phyloP scores from a whole-genome alignment of 1,139 yeast genomes.

The Pneumocystis oryctolagi region DNA sequence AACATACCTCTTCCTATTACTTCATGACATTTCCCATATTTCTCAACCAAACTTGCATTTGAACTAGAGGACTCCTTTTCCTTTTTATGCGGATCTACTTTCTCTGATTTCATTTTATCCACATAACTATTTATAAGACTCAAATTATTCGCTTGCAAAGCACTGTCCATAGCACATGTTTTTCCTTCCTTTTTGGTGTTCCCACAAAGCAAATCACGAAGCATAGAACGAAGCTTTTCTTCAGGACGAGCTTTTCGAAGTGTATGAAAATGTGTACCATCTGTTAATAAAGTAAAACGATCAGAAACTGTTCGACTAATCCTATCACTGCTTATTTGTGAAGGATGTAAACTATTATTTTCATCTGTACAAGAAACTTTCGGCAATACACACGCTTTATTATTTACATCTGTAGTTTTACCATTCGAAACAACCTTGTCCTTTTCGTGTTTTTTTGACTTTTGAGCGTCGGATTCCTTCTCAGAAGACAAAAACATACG shows the following conservation, averaged over 20 bases:
- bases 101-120: conserved; percentile 39
- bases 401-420: neutral
- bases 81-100: conserved; percentile 26
- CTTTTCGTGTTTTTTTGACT: neutral
- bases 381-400: neutral
- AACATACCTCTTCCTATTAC: conserved; percentile 49
- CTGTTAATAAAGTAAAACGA: conserved; percentile 41
- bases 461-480: neutral
- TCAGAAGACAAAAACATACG: conserved; percentile 12
- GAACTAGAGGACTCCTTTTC: conserved; percentile 19
- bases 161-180: conserved; percentile 25
- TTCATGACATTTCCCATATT: conserved; percentile 69
- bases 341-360: neutral
- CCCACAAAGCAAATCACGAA: conserved; percentile 46
- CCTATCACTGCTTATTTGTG: neutral
- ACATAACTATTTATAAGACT: conserved; percentile 71
- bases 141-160: conserved; percentile 27
- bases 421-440: neutral
- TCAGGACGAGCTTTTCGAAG: conserved; percentile 67
- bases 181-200: conserved; percentile 39
- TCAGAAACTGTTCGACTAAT: neutral
- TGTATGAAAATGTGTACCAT: conserved; percentile 67
- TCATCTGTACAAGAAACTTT: conserved; percentile 2
- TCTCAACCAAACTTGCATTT: conserved; percentile 34
- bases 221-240: conserved; percentile 74